A percentile compares a stretch with the other conserved stretches of the same genome.
These are phyloP conservation scores for Glomus cerebriforme DNA, from an alignment of 192 early-diverging fungal genomes.

Conservation along the genomic window DNA sequence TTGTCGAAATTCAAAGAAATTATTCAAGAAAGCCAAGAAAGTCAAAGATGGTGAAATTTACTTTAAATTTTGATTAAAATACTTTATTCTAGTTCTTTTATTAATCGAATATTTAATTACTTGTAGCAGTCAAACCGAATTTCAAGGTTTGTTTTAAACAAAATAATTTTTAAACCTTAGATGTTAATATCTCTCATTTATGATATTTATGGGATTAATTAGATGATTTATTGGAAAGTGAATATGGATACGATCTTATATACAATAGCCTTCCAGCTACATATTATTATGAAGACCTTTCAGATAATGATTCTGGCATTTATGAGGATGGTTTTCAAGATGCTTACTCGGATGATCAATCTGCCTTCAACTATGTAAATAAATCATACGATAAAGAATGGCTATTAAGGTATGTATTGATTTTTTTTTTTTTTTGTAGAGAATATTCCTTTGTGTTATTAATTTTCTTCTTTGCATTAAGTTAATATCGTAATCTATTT, in stretches of 20 bases:
- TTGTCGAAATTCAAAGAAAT: slow-evolving; percentile 13
- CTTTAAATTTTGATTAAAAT: neutral
- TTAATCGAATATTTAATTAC: neutral
- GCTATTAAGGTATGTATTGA: slow-evolving; percentile 45
- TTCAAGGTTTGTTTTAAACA: neutral
- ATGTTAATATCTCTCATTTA: neutral
- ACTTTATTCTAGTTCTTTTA: neutral
- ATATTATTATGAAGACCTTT: slow-evolving; percentile 21
- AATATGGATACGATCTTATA: slow-evolving; percentile 23
- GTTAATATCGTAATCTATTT: slow-evolving; percentile 8
- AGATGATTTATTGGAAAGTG: neutral
- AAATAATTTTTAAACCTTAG: neutral
- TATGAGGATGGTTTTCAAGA: neutral
- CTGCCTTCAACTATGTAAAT: neutral
- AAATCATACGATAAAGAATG: slow-evolving; percentile 48
- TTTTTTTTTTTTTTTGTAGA: neutral
- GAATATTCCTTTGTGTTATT: neutral
- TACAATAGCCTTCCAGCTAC: slow-evolving; percentile 18
- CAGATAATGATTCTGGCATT: slow-evolving; percentile 6
- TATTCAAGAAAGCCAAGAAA: slow-evolving; percentile 24
- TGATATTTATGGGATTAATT: neutral
- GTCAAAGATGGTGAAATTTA: slow-evolving; percentile 5
- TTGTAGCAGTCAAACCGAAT: neutral
- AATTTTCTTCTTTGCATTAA: neutral
- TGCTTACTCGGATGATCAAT: too few relatives aligned